Percentiles rank a stretch among this genome's conserved stretches.
Conservation (phyloP, 345 rosid species). For the Linum usitatissimum region DNA sequence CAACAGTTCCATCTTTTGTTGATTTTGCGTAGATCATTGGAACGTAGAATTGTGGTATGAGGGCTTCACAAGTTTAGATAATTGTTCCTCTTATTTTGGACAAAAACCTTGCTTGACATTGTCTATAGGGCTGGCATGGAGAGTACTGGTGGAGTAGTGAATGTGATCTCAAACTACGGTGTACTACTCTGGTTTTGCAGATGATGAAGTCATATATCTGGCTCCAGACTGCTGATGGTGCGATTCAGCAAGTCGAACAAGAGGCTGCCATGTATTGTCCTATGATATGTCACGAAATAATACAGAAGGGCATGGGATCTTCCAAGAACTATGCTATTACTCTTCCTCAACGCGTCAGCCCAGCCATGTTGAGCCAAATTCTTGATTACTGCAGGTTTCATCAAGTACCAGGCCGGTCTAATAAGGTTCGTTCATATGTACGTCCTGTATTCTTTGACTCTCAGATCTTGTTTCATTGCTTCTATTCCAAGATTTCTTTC, state of each 20-base stretch:
- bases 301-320: slow-evolving; percentile 50
- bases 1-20: too few species aligned
- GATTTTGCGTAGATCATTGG: too few species aligned
- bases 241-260: slow-evolving; percentile 24
- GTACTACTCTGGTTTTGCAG: slow-evolving; percentile 11
- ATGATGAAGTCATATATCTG: slow-evolving; percentile 24
- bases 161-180: neutral
- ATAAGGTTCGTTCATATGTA: slow-evolving; percentile 36
- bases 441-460: neutral
- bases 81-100: too few species aligned
- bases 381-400: slow-evolving; percentile 89
- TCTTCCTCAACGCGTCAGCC: slow-evolving; percentile 78
- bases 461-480: neutral
- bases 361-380: slow-evolving; percentile 59
- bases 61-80: too few species aligned
- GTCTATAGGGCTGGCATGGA: too few species aligned
- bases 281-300: slow-evolving; percentile 19
- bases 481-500: neutral
- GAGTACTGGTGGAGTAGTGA: neutral
- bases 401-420: slow-evolving; percentile 64
- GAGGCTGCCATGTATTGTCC: slow-evolving; percentile 29
- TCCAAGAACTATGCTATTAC: slow-evolving; percentile 68
- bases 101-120: too few species aligned
- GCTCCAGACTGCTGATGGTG: slow-evolving; percentile 23
- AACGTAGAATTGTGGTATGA: too few species aligned